Base-by-base conservation (phyloP, 2,329 filamentous ascomycete species). In the Verticillium albo-atrum region DNA sequence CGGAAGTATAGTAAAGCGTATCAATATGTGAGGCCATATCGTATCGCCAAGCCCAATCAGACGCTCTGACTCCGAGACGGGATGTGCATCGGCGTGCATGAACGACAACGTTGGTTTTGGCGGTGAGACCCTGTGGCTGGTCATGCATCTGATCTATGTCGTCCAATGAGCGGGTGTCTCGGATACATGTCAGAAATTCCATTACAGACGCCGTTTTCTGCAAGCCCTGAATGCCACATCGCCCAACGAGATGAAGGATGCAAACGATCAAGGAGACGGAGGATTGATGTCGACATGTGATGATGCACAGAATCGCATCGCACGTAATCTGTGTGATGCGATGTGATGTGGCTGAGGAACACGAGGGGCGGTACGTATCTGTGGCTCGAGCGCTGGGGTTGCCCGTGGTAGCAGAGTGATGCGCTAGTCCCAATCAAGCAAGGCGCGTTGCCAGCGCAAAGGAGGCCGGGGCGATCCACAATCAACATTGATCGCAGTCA, bases 391-490 rank as follows among this genome's bases (percentile, higher is more conserved):
- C 54, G 20, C 23, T 23, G 9, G 56, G 55, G 62, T 64, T 64
- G 62, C 62, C 61, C 61, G 61, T 64, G 59, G 62, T 62, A 61
- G 59, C 61, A 62, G n/a, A 12, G 20, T 10, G n/a, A 6, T 3
- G 12, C n/a, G n/a, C 59, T 51, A 51, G 25, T 1, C 62, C 59
- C 4, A 1, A 57, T 42, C 5, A 1, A 51, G 61, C 2, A 58
- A 56, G 34, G 61, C 57, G 61, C 42, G n/a, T 55, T 64, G 61
- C 62, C 61, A 61, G 56, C 56, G 58, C 60, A 62, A 47, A 59
- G 62, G 60, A 58, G 60, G 60, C 60, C 62, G 62, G 62, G 56
- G 60, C 47, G 55, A 61, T 57, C 62, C 62, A 64, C 59, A 63
- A 63, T 63, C 62, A 63, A 63, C 62, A 63, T 62, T 62, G 58